A percentile compares a stretch with the other conserved stretches of the same genome.
phyloP scores from a whole-genome alignment of 2,329 filamentous ascomycete genomes.

The Fusarium subglutinans region DNA sequence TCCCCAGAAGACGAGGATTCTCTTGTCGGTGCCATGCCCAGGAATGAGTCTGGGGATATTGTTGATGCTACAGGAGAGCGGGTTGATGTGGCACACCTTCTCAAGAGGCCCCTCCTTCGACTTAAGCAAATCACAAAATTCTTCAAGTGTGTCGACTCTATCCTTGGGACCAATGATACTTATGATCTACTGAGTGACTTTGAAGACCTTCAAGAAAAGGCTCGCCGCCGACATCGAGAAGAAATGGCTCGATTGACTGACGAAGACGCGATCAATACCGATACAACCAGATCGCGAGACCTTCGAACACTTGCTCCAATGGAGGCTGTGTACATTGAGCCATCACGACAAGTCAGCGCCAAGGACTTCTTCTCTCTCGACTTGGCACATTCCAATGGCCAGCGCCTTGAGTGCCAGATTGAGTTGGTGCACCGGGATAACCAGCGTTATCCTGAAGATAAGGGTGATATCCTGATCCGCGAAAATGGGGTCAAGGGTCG shows the following conservation, averaged over 20 bases:
- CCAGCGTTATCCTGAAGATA: constrained; percentile 68
- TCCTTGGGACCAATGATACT: constrained; percentile 59
- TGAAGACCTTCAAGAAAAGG: constrained; percentile 77
- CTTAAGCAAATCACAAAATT: constrained; percentile 89
- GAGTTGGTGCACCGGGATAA: constrained; percentile 90
- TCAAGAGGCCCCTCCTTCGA: constrained; percentile 88
- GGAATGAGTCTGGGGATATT: constrained; percentile 72
- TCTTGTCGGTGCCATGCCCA: constrained; percentile 66
- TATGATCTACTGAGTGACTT: constrained; percentile 61
- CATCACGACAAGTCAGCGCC: constrained; percentile 83
- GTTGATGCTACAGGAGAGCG: constrained; percentile 82
- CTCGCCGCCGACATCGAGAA: constrained; percentile 71
- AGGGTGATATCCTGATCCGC: constrained; percentile 90
- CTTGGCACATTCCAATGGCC: constrained; percentile 86
- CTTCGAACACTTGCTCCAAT: constrained; percentile 78
- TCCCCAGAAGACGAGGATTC: constrained; percentile 67
- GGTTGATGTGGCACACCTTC: constrained; percentile 91
- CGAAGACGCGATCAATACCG: constrained; percentile 85
- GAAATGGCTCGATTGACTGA: constrained; percentile 79
- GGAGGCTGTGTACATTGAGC: constrained; percentile 75
- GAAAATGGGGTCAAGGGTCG: constrained; percentile 81
- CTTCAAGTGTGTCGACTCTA: constrained; percentile 73
- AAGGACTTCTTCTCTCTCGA: constrained; percentile 91
- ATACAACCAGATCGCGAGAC: constrained; percentile 82
- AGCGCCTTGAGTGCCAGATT: constrained; percentile 87